Percentiles rank a stretch among this genome's conserved stretches.
phyloP scores from a whole-genome alignment of 2,329 filamentous ascomycete genomes.

The Sarocladiaceae sp. region DNA sequence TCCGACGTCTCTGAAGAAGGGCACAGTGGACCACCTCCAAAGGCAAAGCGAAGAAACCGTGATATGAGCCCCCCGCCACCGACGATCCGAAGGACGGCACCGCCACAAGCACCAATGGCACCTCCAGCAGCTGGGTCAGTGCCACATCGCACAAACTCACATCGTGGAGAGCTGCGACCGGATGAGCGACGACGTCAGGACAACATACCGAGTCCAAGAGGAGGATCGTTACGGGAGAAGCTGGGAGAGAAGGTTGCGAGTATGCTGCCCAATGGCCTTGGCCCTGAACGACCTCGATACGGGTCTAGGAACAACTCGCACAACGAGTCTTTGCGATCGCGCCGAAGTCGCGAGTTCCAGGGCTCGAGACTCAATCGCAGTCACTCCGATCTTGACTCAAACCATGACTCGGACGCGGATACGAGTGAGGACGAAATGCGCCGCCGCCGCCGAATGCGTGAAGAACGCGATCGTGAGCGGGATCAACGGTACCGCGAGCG shows the following conservation, averaged over 20 bases:
- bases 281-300: slow-evolving; percentile 29
- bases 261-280: slow-evolving; percentile 32
- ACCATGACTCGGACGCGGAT: slow-evolving; percentile 27
- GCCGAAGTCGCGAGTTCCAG: slow-evolving; percentile 34
- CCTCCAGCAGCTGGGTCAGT: slow-evolving; percentile 18
- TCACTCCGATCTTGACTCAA: slow-evolving; percentile 35
- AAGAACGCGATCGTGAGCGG: slow-evolving; percentile 31
- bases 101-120: slow-evolving; percentile 21
- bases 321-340: slow-evolving; percentile 23
- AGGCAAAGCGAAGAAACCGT: slow-evolving; percentile 11
- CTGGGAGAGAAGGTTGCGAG: slow-evolving; percentile 37
- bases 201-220: slow-evolving; percentile 24
- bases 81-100: slow-evolving; percentile 27
- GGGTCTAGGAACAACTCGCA: slow-evolving; percentile 27
- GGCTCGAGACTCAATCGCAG: slow-evolving; percentile 33
- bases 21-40: slow-evolving; percentile 17
- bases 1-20: slow-evolving; percentile 38
- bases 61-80: slow-evolving; percentile 18
- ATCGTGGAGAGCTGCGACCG: slow-evolving; percentile 22
- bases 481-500: slow-evolving; percentile 24
- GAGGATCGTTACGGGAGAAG: slow-evolving; percentile 34
- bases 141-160: slow-evolving; percentile 22
- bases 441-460: slow-evolving; percentile 16
- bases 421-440: slow-evolving; percentile 25
- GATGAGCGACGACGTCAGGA: slow-evolving; percentile 3